Percentiles rank a stretch among this genome's conserved stretches.
These are phyloP conservation scores for Penicillium griseofulvum DNA, from an alignment of 2,329 filamentous ascomycete genomes.

Conservation along the genomic window DNA sequence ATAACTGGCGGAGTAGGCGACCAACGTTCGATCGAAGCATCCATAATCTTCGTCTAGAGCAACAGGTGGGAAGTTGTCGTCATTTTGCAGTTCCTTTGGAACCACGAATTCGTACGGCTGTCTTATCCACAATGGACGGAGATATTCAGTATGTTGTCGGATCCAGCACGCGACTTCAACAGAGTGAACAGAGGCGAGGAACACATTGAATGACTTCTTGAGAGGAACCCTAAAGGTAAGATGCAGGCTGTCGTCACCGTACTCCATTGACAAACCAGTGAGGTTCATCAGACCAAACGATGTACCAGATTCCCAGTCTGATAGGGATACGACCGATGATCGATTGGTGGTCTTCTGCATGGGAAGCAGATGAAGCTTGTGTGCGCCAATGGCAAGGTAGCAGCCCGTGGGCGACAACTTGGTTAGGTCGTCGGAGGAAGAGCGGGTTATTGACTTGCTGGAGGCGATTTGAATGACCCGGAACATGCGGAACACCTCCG, in stretches of 20 bases:
- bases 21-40: slow-evolving; percentile 65
- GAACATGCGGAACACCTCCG: slow-evolving; percentile 65
- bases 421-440: slow-evolving; percentile 64
- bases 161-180: slow-evolving; percentile 64
- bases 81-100: slow-evolving; percentile 55
- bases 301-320: slow-evolving; percentile 49
- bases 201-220: slow-evolving; percentile 54
- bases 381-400: slow-evolving; percentile 66
- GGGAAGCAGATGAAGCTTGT: slow-evolving; percentile 68
- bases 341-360: slow-evolving; percentile 57
- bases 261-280: slow-evolving; percentile 58
- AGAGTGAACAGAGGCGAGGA: slow-evolving; percentile 63
- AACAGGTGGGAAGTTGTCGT: slow-evolving; percentile 47
- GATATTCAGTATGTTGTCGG: slow-evolving; percentile 59
- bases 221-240: slow-evolving; percentile 62
- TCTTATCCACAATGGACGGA: slow-evolving; percentile 65
- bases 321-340: slow-evolving; percentile 54
- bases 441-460: slow-evolving; percentile 54
- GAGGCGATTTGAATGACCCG: slow-evolving; percentile 64
- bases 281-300: slow-evolving; percentile 65
- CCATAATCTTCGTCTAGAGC: slow-evolving; percentile 58
- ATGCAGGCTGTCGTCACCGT: slow-evolving; percentile 65
- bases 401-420: slow-evolving; percentile 64
- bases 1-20: slow-evolving; percentile 68
- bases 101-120: slow-evolving; percentile 63